Evolutionary conservation across 2,329 filamentous ascomycete species (phyloP), one percentile per base, ranked within the genome.

Genomic region (Thielaviopsis populi): DNA sequence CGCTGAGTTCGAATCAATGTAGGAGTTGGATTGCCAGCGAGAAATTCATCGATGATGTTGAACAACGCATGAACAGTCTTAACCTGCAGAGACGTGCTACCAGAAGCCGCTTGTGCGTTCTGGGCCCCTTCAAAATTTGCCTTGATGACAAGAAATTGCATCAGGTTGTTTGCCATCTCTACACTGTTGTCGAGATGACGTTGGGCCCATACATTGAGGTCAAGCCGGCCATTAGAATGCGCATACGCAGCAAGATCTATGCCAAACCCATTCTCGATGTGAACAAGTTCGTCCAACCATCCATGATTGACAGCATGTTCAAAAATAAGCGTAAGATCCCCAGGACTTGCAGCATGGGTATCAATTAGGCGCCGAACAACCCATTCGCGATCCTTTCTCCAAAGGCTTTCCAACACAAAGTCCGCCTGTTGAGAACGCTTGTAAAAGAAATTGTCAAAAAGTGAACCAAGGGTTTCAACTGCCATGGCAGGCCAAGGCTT

Each of bases 301-400:
- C 83, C 82, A 70, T 94, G 88, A 69, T 88, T 85, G 42, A 88
- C 77, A 1, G 90, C 89, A 70, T 95, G 89, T 63, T 78, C 76
- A 30, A 77, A 77, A 27, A 77, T 72, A 7, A 76, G 69, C 1
- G 75, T 74, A 22, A 78, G 69, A 65, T 78, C 76, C 3, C 73
- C 72, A n/a, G 76, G 88, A 70, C 89, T 86, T 59, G 87, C 77
- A 7, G 90, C 89, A 70, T 95, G 89, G 60, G 95, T 87, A 48
- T 86, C 86, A 72, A 92, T 84, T 41, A 99, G 83, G 65, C 88
- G 84, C 68, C 86, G 83, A 10, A 86, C 86, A 17, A 97, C 88
- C 87, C 91, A 97, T 22, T 86, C 81, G 68, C 86, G 88, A 71
- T 97, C 90, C 71, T 94, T 91, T 69, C 87, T 86, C 91, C 92